Percentiles rank a stretch among this genome's conserved stretches.
Conservation (phyloP, 768 basidiomycete genomes). For the Lactifluus volemus region DNA sequence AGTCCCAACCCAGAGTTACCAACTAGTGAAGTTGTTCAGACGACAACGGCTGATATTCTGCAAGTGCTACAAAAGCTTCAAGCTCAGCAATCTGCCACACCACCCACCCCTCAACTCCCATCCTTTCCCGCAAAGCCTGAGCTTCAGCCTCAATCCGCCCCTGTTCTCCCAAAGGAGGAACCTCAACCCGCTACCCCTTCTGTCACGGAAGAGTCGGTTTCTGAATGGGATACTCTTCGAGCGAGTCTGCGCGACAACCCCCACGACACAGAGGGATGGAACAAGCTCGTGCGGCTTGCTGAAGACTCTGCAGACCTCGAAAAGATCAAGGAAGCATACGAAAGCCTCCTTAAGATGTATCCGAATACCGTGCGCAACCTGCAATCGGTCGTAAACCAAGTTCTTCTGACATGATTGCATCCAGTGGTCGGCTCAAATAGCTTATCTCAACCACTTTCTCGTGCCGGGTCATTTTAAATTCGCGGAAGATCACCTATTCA, state of each 20-base stretch:
- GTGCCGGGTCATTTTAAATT: conserved; percentile 56
- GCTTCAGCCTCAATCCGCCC: neutral
- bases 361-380: conserved; percentile 79
- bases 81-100: conserved; percentile 12
- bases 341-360: conserved; percentile 72
- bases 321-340: conserved; percentile 74
- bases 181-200: conserved; percentile 18
- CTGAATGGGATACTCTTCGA: conserved; percentile 60
- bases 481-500: conserved; percentile 78
- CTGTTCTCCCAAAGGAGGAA: conserved; percentile 11
- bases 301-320: conserved; percentile 71
- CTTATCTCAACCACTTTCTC: conserved; percentile 73
- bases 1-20: conserved; percentile 8
- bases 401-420: conserved; percentile 19
- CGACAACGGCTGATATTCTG: conserved; percentile 13
- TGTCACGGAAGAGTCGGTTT: conserved; percentile 29
- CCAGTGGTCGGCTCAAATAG: conserved; percentile 77
- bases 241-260: conserved; percentile 57
- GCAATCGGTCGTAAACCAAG: conserved; percentile 23
- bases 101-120: conserved; percentile 5
- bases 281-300: conserved; percentile 67
- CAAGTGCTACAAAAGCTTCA: conserved; percentile 18
- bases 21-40: conserved; percentile 12
- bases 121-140: conserved; percentile 7
- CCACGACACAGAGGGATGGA: conserved; percentile 71